These are phyloP conservation scores for Lactifluus volemus DNA, from an alignment of 768 basidiomycete species.

Conservation along the genomic window DNA sequence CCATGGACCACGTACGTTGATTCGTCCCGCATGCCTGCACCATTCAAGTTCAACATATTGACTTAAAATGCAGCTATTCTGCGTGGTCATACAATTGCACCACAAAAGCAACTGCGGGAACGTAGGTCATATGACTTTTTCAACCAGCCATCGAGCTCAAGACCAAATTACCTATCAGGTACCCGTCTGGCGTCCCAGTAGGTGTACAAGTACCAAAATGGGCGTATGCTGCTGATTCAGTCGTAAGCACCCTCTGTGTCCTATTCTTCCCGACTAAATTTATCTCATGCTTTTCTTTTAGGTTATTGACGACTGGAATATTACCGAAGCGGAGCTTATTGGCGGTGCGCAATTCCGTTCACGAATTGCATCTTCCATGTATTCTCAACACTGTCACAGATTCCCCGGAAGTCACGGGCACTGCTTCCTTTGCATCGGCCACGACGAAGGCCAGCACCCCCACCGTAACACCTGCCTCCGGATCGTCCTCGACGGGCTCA, in stretches of 20 bases:
- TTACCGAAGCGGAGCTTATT: neutral
- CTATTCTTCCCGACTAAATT: neutral
- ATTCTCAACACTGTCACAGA: neutral
- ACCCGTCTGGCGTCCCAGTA: conserved; percentile 28
- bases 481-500: neutral
- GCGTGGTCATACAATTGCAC: conserved; percentile 12
- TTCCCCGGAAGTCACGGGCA: conserved; percentile 5
- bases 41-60: neutral
- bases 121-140: neutral
- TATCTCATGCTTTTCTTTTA: neutral
- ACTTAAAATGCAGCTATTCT: conserved; percentile 12
- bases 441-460: neutral
- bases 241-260: conserved; percentile 22
- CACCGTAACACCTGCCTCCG: neutral
- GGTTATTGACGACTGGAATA: conserved; percentile 7
- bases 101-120: neutral
- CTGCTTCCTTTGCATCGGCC: neutral
- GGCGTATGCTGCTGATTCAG: conserved; percentile 39
- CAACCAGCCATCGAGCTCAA: neutral
- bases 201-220: conserved; percentile 39
- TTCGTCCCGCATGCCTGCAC: neutral
- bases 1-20: conserved; percentile 7
- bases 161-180: neutral
- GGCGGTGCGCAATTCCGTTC: neutral
- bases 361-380: neutral